Evolutionary conservation across 768 basidiomycete genomes (phyloP).

Genomic region (Pilatotrama ljubarskyi): DNA sequence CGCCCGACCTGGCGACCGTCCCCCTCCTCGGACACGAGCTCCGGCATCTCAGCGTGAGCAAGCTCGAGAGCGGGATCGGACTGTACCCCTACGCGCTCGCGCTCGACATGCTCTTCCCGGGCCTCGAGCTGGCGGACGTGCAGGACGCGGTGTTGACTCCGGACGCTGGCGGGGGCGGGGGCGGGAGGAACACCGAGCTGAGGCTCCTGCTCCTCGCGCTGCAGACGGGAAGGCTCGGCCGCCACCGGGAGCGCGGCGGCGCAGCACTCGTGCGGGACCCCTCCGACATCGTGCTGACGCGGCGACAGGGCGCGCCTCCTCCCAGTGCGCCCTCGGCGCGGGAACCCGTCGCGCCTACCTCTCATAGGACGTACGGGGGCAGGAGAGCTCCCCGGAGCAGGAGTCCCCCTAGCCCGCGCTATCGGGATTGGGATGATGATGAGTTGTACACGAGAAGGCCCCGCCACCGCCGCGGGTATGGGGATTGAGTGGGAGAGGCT

Average conservation of each 20-base stretch:
- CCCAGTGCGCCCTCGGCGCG: too few species aligned
- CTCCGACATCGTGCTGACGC: not conserved
- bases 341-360: too few species aligned
- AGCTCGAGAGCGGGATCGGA: not conserved
- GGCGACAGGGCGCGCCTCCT: too few species aligned
- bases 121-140: not conserved
- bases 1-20: not conserved
- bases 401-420: too few species aligned
- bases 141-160: not conserved
- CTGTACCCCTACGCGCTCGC: not conserved
- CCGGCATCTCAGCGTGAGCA: not conserved
- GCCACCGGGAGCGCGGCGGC: not conserved
- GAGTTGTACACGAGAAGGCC: too few species aligned
- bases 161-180: not conserved
- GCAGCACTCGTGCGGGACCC: not conserved
- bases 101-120: conserved; percentile 12
- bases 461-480: too few species aligned
- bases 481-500: too few species aligned
- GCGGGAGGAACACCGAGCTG: not conserved
- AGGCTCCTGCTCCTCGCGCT: conserved; percentile 8
- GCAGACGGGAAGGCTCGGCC: not conserved
- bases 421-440: too few species aligned
- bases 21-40: conserved; percentile 3
- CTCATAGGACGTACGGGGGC: too few species aligned
- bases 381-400: too few species aligned